Evolutionary conservation across 1,139 yeast genomes (phyloP), one percentile per base, ranked within the genome.

Genomic region (Sugiyamaella neomexicana): DNA sequence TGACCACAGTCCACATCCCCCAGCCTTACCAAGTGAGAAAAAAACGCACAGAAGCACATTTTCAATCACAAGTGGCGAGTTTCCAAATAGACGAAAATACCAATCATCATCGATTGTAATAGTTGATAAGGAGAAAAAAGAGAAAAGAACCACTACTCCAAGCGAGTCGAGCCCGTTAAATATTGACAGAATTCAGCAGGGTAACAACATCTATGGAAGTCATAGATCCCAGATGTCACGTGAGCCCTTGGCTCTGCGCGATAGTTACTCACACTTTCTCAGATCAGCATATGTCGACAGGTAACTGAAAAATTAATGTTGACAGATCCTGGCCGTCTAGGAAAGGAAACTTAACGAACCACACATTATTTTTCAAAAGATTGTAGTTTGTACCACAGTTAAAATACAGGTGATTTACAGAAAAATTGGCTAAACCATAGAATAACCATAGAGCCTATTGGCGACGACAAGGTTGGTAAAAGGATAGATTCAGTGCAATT

Each of bases 81-180:
- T 50, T 50, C 54, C 41, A 77, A 79, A 80, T 72, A 71, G 75
- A 67, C 59, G 66, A 65, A 73, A 68, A 62, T 69, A 75, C 78
- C 81, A 68, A 68, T 80, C 85, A 68, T 81, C 85, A 80, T 79
- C 72, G 85, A 79, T 82, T 81, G 85, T 73, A 75, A 78, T 81
- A 81, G 85, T 81, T 81, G 85, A 79, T 78, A 63, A 69, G 62
- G 75, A 72, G 68, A 65, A 60, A 62, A 59, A 41, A 54, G 31
- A 49, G 38, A 52, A 20, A 20, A 20, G 13, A 43, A 20, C 15
- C n/a, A 12, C 43, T 9, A 16, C 27, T 45, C 17, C 20, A 16
- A n/a, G 42, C 25, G 15, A 15, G 15, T 23, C n/a, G 34, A 20
- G 34, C n/a, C 10, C 13, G 23, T 38, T 31, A 42, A 32, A 37